Conservation (phyloP, 108 stramenopile species). For the Stephanodiscus minutulus region DNA sequence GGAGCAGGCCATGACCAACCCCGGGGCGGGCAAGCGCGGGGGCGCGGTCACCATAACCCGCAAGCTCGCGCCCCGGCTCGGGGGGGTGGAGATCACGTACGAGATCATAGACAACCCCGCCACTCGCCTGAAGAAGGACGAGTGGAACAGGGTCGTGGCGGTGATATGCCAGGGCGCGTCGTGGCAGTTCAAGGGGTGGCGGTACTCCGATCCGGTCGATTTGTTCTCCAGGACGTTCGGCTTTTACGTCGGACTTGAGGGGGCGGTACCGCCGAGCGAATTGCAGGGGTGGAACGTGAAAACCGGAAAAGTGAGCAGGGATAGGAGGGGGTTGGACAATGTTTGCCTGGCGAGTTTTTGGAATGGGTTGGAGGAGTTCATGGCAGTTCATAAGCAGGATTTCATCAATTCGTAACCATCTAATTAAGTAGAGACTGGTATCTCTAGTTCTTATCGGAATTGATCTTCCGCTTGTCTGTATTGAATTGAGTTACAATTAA, state of each 20-base stretch:
- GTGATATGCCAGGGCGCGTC: conserved; percentile 89
- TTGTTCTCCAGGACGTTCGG: conserved; percentile 76
- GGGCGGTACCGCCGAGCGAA: conserved; percentile 65
- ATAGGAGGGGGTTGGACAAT: conserved; percentile 85
- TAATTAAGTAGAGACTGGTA: no score
- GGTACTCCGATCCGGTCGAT: conserved; percentile 79
- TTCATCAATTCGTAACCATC: conserved; percentile 17
- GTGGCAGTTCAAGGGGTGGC: conserved; percentile 99
- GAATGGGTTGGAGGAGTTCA: conserved; percentile 86
- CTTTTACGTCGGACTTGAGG: conserved; percentile 83
- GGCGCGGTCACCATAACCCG: conserved; percentile 51
- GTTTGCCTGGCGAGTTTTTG: conserved; percentile 82
- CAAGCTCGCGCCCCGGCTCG: conserved; percentile 54
- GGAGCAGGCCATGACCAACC: conserved; percentile 62
- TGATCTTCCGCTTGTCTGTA: no score
- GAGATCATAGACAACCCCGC: conserved; percentile 92
- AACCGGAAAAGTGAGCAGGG: conserved; percentile 62
- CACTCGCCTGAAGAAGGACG: conserved; percentile 59
- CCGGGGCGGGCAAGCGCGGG: conserved; percentile 55
- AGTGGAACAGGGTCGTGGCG: conserved; percentile 94
- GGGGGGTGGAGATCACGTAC: conserved; percentile 74
- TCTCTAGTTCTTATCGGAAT: no score
- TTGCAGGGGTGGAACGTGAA: conserved; percentile 75
- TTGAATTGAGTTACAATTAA: no score
- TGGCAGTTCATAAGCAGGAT: conserved; percentile 82